These are phyloP conservation scores for Aphanomyces invadans DNA, from an alignment of 352 stramenopile species.

Conservation along the genomic window DNA sequence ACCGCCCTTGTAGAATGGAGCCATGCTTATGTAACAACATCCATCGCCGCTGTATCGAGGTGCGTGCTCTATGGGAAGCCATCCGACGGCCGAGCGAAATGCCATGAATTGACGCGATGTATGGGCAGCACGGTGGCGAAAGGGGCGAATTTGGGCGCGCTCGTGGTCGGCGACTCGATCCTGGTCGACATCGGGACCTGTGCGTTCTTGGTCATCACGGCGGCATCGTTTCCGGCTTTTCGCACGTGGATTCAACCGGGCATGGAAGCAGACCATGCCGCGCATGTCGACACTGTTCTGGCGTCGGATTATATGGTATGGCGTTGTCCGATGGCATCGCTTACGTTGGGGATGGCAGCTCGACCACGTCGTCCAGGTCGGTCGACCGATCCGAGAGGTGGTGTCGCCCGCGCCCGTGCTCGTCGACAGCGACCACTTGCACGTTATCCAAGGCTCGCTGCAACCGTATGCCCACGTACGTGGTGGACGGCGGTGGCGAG, in stretches of 20 bases:
- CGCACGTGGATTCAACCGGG: slow-evolving; percentile 51
- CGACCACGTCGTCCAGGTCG: background rate
- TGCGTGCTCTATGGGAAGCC: slow-evolving; percentile 11
- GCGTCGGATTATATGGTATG: slow-evolving; percentile 60
- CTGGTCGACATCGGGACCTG: slow-evolving; percentile 23
- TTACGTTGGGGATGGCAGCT: slow-evolving; percentile 9
- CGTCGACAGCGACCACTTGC: slow-evolving; percentile 39
- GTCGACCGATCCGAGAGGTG: background rate
- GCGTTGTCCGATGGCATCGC: too few species aligned
- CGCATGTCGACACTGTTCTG: slow-evolving; percentile 34
- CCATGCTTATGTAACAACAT: background rate
- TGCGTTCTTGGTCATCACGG: slow-evolving; percentile 41
- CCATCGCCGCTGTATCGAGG: slow-evolving; percentile 11
- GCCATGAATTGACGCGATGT: slow-evolving; percentile 6
- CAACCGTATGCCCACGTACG: slow-evolving; percentile 35
- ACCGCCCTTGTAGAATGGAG: slow-evolving; percentile 2
- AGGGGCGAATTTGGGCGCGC: slow-evolving; percentile 32
- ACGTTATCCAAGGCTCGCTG: slow-evolving; percentile 42
- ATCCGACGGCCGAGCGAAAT: too few species aligned
- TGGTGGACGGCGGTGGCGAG: background rate
- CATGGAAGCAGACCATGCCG: slow-evolving; percentile 38
- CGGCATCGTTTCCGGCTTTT: slow-evolving; percentile 46
- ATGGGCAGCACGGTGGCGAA: background rate
- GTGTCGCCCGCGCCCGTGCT: slow-evolving; percentile 28
- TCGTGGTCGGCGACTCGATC: slow-evolving; percentile 55